phyloP scores from a whole-genome alignment of 129 eudicot species.

The Helichrysum umbraculigerum region DNA sequence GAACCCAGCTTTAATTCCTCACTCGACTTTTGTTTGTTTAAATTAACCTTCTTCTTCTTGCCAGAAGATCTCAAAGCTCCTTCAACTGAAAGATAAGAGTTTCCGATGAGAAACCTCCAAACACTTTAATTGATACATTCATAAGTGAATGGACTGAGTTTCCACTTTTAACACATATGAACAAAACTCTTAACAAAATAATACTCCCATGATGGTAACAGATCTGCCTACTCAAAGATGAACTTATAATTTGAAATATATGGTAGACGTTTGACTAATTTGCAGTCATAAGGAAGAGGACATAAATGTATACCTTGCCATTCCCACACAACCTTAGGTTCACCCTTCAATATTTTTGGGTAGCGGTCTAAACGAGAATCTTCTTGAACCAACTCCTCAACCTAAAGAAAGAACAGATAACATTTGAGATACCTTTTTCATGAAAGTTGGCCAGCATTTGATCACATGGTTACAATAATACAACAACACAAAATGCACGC shows the following conservation, averaged over 20 bases:
- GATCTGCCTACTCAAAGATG: background rate
- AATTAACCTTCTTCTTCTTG: constrained; percentile 50
- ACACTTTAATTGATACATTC: background rate
- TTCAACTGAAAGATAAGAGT: constrained; percentile 49
- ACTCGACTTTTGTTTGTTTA: constrained; percentile 17
- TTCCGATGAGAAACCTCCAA: background rate
- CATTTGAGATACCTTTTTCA: background rate
- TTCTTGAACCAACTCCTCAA: constrained; percentile 87
- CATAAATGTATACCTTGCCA: constrained; percentile 80
- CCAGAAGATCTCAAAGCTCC: constrained; percentile 75
- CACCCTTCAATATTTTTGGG: constrained; percentile 91
- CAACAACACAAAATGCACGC: background rate
- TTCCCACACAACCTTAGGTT: constrained; percentile 95
- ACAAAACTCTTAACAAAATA: background rate
- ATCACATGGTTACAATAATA: background rate
- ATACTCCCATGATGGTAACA: background rate
- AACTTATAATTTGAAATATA: background rate
- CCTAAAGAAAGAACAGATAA: constrained; percentile 40
- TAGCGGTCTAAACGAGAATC: constrained; percentile 88
- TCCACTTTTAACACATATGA: background rate
- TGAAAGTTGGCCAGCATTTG: constrained; percentile 2
- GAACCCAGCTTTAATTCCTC: constrained; percentile 21
- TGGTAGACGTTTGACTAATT: background rate
- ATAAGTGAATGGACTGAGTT: background rate
- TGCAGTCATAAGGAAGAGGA: background rate